phyloP scores from a whole-genome alignment of 768 basidiomycete genomes.

The Xerocomus spinulosus region DNA sequence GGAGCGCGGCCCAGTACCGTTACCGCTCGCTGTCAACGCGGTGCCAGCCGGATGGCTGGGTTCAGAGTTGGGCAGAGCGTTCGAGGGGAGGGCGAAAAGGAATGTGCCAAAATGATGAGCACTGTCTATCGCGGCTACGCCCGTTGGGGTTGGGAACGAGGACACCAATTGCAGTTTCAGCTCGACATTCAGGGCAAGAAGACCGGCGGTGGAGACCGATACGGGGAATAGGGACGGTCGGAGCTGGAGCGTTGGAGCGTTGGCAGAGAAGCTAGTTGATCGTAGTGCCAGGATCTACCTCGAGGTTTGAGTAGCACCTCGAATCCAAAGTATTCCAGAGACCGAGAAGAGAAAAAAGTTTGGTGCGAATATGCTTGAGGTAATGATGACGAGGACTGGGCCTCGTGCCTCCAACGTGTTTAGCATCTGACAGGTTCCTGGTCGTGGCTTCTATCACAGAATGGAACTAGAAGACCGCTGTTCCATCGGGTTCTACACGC shows the following conservation, averaged over 20 bases:
- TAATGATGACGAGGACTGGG: neutral
- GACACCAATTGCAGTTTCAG: too few relatives aligned
- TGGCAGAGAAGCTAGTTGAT: too few relatives aligned
- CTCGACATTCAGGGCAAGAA: too few relatives aligned
- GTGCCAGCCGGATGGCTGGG: neutral
- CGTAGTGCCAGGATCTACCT: too few relatives aligned
- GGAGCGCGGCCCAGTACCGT: too few relatives aligned
- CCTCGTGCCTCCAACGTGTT: slow-evolving; percentile 8
- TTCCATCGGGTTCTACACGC: too few relatives aligned
- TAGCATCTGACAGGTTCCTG: neutral
- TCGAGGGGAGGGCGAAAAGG: neutral
- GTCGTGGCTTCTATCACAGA: neutral
- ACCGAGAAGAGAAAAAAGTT: neutral
- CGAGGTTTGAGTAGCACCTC: neutral
- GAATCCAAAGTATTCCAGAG: neutral
- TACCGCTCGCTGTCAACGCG: slow-evolving; percentile 5
- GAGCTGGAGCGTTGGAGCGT: too few relatives aligned
- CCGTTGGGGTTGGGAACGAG: too few relatives aligned
- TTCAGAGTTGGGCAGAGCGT: neutral
- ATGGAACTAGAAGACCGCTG: slow-evolving; percentile 3
- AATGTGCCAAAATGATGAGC: neutral
- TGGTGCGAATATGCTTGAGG: neutral
- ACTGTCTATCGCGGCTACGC: neutral
- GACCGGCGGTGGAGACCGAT: too few relatives aligned
- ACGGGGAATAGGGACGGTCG: too few relatives aligned